Conservation (phyloP, 2,329 filamentous ascomycete genomes). For the Arthrobotrys iridis region DNA sequence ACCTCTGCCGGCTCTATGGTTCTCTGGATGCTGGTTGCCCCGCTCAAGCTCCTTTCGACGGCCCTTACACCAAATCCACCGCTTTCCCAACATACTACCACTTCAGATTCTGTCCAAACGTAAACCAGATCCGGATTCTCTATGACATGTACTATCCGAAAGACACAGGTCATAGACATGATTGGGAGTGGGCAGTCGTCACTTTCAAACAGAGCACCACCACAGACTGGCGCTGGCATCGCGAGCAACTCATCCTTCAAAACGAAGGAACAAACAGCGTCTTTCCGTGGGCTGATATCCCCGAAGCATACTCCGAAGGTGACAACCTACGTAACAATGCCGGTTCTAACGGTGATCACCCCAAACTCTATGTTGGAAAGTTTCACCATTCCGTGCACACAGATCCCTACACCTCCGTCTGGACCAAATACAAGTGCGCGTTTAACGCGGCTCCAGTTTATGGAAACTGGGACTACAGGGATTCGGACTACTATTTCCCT, state of each 20-base stretch:
- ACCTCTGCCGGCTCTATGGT: slow-evolving; percentile 46
- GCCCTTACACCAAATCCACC: slow-evolving; percentile 50
- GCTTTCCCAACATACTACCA: slow-evolving; percentile 52
- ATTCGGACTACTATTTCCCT: slow-evolving; percentile 47
- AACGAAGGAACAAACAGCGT: slow-evolving; percentile 42
- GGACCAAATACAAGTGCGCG: slow-evolving; percentile 41
- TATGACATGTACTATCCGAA: slow-evolving; percentile 50
- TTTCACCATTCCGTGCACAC: slow-evolving; percentile 47
- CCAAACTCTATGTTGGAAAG: slow-evolving; percentile 47
- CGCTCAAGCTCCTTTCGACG: slow-evolving; percentile 38
- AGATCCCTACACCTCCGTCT: slow-evolving; percentile 30
- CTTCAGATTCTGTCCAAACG: slow-evolving; percentile 48
- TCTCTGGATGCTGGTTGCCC: slow-evolving; percentile 47
- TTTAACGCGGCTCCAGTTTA: slow-evolving; percentile 44
- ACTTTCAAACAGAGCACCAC: slow-evolving; percentile 42
- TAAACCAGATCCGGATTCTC: slow-evolving; percentile 49
- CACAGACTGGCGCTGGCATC: slow-evolving; percentile 47
- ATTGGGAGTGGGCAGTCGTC: slow-evolving; percentile 51
- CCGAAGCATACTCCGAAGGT: slow-evolving; percentile 47
- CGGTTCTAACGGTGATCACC: slow-evolving; percentile 45
- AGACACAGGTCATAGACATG: slow-evolving; percentile 46
- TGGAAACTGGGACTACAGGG: slow-evolving; percentile 46
- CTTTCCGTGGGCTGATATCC: slow-evolving; percentile 33
- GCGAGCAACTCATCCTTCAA: slow-evolving; percentile 46
- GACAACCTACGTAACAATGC: slow-evolving; percentile 43